These are phyloP conservation scores for Beauveria varroae DNA, from an alignment of 2,329 filamentous ascomycete genomes.

Conservation along the genomic window DNA sequence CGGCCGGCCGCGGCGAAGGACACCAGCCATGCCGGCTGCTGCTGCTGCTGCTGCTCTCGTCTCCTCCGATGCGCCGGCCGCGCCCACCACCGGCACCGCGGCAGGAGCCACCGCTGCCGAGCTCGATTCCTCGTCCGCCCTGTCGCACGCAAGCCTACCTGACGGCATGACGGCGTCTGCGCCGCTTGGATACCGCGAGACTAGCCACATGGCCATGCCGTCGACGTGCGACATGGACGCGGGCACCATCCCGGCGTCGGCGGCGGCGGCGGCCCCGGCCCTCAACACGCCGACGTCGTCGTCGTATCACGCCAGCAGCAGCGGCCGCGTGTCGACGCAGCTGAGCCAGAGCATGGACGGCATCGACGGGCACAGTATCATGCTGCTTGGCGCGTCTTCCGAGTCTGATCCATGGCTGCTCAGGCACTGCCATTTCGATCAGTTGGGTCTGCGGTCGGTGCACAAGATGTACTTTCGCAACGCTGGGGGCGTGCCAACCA, in stretches of 20 bases:
- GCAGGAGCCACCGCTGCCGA: not conserved
- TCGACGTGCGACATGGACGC: not conserved
- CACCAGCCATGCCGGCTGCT: not conserved
- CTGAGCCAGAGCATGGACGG: constrained; percentile 20
- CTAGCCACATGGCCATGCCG: not conserved
- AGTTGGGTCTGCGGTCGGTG: constrained; percentile 26
- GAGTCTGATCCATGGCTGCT: constrained; percentile 29
- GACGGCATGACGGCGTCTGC: not conserved
- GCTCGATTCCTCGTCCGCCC: not conserved
- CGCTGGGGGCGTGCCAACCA: constrained; percentile 27
- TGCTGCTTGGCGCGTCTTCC: constrained; percentile 25
- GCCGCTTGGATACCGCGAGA: not conserved
- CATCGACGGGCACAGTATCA: constrained; percentile 21
- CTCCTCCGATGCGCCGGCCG: not conserved
- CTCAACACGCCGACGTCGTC: constrained; percentile 7
- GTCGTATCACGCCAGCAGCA: not conserved
- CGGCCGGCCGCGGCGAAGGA: constrained; percentile 9
- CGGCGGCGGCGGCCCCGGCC: not conserved
- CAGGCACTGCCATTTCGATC: constrained; percentile 28
- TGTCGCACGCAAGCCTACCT: not conserved
- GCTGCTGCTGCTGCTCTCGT: not conserved
- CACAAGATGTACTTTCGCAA: constrained; percentile 30
- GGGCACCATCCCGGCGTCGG: not conserved
- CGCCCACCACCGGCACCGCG: not conserved
- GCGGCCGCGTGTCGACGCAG: constrained; percentile 11